These are phyloP conservation scores for Cyclocybe cylindracea DNA, from an alignment of 768 basidiomycete species.

Conservation along the genomic window DNA sequence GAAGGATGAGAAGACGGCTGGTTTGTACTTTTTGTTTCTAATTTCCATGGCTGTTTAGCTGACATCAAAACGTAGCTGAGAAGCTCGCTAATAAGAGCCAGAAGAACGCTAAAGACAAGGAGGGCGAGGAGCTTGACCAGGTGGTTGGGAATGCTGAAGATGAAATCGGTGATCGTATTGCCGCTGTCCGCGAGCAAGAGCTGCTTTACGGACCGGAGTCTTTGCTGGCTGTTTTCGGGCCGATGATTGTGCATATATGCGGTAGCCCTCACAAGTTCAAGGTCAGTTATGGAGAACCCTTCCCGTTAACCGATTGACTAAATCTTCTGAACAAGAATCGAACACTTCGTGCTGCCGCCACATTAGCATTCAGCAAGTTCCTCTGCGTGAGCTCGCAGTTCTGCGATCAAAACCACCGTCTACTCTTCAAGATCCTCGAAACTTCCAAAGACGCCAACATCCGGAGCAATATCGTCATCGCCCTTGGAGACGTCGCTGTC, in stretches of 20 bases:
- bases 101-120: conserved; percentile 42
- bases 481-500: conserved; percentile 95
- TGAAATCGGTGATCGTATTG: conserved; percentile 93
- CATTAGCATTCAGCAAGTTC: conserved; percentile 91
- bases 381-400: conserved; percentile 94
- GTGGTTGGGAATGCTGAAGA: conserved; percentile 98
- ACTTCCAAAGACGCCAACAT: conserved; percentile 88
- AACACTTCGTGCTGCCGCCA: conserved; percentile 83
- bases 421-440: conserved; percentile 94
- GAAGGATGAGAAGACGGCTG: conserved; percentile 84
- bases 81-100: conserved; percentile 43
- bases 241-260: conserved; percentile 88
- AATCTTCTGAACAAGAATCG: conserved; percentile 58
- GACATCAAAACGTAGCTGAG: conserved; percentile 43
- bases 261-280: conserved; percentile 90
- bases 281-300: conserved; percentile 40
- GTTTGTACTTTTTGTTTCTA: conserved; percentile 39
- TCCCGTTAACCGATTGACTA: background rate
- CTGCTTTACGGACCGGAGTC: conserved; percentile 83
- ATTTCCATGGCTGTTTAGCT: background rate
- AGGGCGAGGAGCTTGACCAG: conserved; percentile 90
- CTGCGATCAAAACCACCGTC: conserved; percentile 85
- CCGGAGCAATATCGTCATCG: conserved; percentile 95
- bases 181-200: conserved; percentile 81
- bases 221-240: conserved; percentile 82